Conservation (phyloP, 331 rosid species). For the Quercus tomentella region DNA sequence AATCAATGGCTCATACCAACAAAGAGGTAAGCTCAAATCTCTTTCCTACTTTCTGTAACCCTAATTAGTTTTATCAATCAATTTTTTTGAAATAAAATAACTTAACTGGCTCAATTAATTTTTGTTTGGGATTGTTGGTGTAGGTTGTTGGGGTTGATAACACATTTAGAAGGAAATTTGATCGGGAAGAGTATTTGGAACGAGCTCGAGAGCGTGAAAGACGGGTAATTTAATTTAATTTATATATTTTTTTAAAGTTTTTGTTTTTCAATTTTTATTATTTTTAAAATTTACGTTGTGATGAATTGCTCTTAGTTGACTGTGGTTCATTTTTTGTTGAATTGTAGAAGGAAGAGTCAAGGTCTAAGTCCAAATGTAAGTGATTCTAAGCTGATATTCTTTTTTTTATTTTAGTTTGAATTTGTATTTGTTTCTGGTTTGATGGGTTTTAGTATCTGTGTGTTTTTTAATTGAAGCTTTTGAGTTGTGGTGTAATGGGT, state of each 20-base stretch:
- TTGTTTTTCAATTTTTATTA: not conserved
- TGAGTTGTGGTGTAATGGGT: not conserved
- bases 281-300: not conserved
- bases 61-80: not conserved
- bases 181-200: constrained; percentile 88
- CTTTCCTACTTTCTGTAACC: not conserved
- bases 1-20: constrained; percentile 56
- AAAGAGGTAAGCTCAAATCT: constrained; percentile 48
- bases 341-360: constrained; percentile 57
- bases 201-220: constrained; percentile 94
- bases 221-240: constrained; percentile 34
- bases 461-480: not conserved
- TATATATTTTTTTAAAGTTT: not conserved
- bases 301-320: constrained; percentile 4
- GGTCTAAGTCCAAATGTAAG: constrained; percentile 63
- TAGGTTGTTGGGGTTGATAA: constrained; percentile 77
- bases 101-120: too few species aligned
- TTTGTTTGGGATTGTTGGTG: not conserved
- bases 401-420: not conserved
- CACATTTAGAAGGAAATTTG: constrained; percentile 93
- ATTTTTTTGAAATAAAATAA: not conserved
- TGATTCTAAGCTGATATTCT: not conserved
- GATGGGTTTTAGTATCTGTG: not conserved
- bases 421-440: not conserved
- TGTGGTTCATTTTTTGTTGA: constrained; percentile 4